Base-by-base conservation (phyloP, 805 yeast species). In the Hanseniaspora taiwanica region DNA sequence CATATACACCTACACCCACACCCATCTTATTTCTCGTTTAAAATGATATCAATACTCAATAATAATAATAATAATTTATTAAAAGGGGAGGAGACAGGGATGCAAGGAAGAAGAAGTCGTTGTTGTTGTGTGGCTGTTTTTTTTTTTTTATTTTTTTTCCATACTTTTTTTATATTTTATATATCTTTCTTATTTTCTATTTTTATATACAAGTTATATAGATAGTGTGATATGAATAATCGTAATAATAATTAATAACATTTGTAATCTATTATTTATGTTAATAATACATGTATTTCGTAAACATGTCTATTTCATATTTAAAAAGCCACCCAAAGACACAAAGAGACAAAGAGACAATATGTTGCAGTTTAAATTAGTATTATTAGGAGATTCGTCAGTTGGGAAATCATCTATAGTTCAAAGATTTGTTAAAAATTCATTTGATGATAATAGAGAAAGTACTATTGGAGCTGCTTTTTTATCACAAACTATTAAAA, bases 391-490 rank as follows among this genome's bases (percentile, higher is more conserved):
- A 18, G 93, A 82, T 57, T 79, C 87, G 9, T 84, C 91, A 2
- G 93, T 82, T 17, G 93, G 93, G 19, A 82, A 80, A 54, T 69
- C 70, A 9, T 85, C 96, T 1, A 69, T 89, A 8, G 86, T 85
- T 1, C 81, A 81, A 48, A 65, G 96, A 39, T 85, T 87, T 51
- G 87, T 74, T 20, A 72, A 72, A 46, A 71, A 76, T 50, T 61
- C 75, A 0, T 91, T 89, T 56, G 91, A 84, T 48, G 78, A 74
- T 23, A 73, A 74, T 48, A 73, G 89, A 44, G 84, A 93, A 49
- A 82, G 94, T 34, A 91, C 98, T 2, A 91, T 91, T 41, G 99
- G 99, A n/a, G 99, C 98, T 3, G 98, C 97, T 0, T 91, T 89
- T 59, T 71, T 91, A 31, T 84, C 96, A 14, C 93, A 86, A 56